phyloP scores from a whole-genome alignment of 2,329 filamentous ascomycete genomes.

The Basipetospora chlamydospora region DNA sequence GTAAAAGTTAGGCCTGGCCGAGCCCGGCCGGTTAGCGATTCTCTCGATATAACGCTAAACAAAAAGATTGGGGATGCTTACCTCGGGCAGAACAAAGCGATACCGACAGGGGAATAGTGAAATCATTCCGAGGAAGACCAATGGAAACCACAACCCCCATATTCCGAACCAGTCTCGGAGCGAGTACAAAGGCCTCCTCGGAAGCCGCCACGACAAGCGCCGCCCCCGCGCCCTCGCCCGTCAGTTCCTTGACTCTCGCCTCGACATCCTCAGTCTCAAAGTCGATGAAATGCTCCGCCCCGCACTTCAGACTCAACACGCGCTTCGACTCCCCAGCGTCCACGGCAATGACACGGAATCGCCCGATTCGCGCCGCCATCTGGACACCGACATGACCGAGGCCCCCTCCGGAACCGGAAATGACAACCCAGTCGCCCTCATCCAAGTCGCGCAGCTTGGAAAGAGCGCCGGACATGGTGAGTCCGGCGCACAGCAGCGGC shows the following conservation, averaged over 20 bases:
- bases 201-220: constrained; percentile 14
- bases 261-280: constrained; percentile 12
- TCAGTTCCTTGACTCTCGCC: constrained; percentile 11
- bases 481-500: constrained; percentile 17
- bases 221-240: constrained; percentile 14
- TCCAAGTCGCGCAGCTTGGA: constrained; percentile 7
- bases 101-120: constrained; percentile 13
- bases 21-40: not conserved
- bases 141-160: constrained; percentile 14
- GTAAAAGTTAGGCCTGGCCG: constrained; percentile 7
- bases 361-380: constrained; percentile 12
- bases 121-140: constrained; percentile 15
- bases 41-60: not conserved
- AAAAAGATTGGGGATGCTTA: not conserved
- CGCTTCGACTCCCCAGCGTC: constrained; percentile 14
- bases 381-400: constrained; percentile 20
- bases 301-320: constrained; percentile 10
- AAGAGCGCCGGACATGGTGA: constrained; percentile 18
- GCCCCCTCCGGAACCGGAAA: constrained; percentile 17
- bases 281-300: constrained; percentile 16
- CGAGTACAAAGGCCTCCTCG: constrained; percentile 12
- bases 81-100: constrained; percentile 11
- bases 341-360: constrained; percentile 14
- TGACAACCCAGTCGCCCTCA: constrained; percentile 15
- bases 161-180: constrained; percentile 12